Base-by-base conservation (phyloP, 2,329 filamentous ascomycete species). In the Ceratocystiopsis minuta region DNA sequence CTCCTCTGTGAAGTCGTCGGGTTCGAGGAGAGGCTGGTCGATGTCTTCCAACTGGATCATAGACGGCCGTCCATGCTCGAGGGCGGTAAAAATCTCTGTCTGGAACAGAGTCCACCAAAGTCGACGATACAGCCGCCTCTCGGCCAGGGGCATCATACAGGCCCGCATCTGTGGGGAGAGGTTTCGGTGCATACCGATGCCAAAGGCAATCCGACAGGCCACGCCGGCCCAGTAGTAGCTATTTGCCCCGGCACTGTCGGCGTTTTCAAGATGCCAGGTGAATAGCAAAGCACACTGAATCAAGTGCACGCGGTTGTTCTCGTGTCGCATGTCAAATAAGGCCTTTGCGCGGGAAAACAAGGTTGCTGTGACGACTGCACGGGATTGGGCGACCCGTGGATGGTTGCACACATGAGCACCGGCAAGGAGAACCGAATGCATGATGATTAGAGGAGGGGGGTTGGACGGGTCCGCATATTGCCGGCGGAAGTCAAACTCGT, bases 21-120 rank as follows among this genome's bases (percentile, higher is more conserved):
- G 51, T 5, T 58, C 59, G 31, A 70, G 56, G 16, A 58, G 57
- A 14, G 60, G 60, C 2, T 67, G 63, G 50, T 71, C 67, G 13
- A 61, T 67, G 43, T 71, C 67, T 37, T 70, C 65, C 10, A 68
- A 52, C 42, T 66, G 63, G 44, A 72, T 65, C 16, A 65, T 62
- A 49, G 67, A 63, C 16, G 68, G 68, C 39, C 68, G 60, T 34
- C 68, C 68, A 51, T 70, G 65, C 15, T 58, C 52, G 12, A 56
- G 47, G 0, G 60, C 57, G 4, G 60, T 48, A 38, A 60, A 40
- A 4, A 59, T 55, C 41, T 63, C 60, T 33, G 57, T 57, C 44
- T 63, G 60, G 36, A 60, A 58, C 15, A 33, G 32, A 6, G 32
- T 33, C 32, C 32, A 64, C 59, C 59, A 64, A 4, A 62, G 46